phyloP scores from a whole-genome alignment of 2,329 filamentous ascomycete genomes.

The Colletotrichum sp. region DNA sequence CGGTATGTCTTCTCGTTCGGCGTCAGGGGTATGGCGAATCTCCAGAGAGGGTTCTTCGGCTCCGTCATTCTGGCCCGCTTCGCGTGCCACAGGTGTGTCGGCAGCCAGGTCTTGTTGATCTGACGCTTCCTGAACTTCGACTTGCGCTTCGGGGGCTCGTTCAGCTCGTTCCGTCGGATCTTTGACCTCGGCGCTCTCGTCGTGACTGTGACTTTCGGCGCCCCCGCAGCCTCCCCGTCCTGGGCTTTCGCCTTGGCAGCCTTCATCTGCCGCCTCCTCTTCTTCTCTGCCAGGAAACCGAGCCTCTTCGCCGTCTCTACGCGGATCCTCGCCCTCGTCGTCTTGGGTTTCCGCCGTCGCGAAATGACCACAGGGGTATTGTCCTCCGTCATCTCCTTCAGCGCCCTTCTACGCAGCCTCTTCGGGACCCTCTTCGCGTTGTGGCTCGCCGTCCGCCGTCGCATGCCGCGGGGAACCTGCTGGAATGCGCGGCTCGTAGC shows the following conservation, averaged over 20 bases:
- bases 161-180: conserved; percentile 72
- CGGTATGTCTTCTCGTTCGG: conserved; percentile 91
- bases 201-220: conserved; percentile 34
- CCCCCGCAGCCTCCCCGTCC: conserved; percentile 29
- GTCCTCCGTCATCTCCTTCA: conserved; percentile 80
- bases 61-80: conserved; percentile 90
- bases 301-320: conserved; percentile 78
- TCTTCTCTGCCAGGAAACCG: conserved; percentile 64
- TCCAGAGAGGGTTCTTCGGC: conserved; percentile 82
- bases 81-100: conserved; percentile 92
- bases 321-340: conserved; percentile 65
- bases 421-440: conserved; percentile 91
- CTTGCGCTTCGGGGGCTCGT: conserved; percentile 58
- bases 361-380: conserved; percentile 84
- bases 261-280: conserved; percentile 49
- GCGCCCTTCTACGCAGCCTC: conserved; percentile 72
- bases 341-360: conserved; percentile 65
- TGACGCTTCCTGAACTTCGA: conserved; percentile 85
- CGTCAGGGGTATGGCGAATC: conserved; percentile 83
- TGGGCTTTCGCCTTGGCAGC: conserved; percentile 34
- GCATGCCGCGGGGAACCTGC: conserved; percentile 82
- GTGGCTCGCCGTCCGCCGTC: conserved; percentile 90
- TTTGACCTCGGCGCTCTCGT: conserved; percentile 61
- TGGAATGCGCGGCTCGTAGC: conserved; percentile 82
- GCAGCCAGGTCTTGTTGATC: conserved; percentile 88